Evolutionary conservation across 805 yeast species (phyloP).

Genomic region (Yarrowia sp.): DNA sequence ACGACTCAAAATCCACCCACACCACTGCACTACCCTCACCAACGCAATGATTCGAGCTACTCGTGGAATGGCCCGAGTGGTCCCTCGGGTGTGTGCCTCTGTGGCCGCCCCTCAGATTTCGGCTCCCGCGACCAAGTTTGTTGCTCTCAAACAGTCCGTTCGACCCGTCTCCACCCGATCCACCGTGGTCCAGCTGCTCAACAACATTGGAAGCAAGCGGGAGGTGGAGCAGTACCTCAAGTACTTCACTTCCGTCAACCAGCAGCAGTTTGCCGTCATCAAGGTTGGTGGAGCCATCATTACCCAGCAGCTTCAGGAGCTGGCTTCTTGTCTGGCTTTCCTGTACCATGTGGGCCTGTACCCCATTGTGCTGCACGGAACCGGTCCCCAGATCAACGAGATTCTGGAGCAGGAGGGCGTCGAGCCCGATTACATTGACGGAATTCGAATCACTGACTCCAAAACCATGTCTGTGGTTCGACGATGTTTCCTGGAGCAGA

Average conservation of each 20-base stretch:
- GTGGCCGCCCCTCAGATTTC: not conserved
- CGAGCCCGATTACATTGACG: conserved; percentile 93
- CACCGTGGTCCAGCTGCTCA: conserved; percentile 89
- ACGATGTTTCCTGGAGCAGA: conserved; percentile 91
- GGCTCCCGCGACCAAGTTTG: not conserved
- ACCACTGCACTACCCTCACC: not conserved
- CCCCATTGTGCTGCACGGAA: conserved; percentile 96
- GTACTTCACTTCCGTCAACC: conserved; percentile 84
- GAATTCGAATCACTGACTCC: conserved; percentile 92
- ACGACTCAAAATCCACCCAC: not conserved
- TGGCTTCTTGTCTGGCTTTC: conserved; percentile 94
- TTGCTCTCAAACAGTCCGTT: not conserved
- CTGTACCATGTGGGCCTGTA: conserved; percentile 95
- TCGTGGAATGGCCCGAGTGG: conserved; percentile 22
- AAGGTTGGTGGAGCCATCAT: conserved; percentile 99
- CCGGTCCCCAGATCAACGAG: conserved; percentile 98
- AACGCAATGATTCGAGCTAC: conserved; percentile 21
- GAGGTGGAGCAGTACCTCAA: conserved; percentile 97
- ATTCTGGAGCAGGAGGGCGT: conserved; percentile 89
- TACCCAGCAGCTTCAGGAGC: conserved; percentile 86
- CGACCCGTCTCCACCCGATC: conserved; percentile 61
- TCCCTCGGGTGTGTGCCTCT: conserved; percentile 18
- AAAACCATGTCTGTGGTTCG: conserved; percentile 96
- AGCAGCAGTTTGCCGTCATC: conserved; percentile 94
- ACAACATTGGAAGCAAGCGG: conserved; percentile 94